Conservation (phyloP, 495 filamentous ascomycete species). For the Tricharina praecox region DNA sequence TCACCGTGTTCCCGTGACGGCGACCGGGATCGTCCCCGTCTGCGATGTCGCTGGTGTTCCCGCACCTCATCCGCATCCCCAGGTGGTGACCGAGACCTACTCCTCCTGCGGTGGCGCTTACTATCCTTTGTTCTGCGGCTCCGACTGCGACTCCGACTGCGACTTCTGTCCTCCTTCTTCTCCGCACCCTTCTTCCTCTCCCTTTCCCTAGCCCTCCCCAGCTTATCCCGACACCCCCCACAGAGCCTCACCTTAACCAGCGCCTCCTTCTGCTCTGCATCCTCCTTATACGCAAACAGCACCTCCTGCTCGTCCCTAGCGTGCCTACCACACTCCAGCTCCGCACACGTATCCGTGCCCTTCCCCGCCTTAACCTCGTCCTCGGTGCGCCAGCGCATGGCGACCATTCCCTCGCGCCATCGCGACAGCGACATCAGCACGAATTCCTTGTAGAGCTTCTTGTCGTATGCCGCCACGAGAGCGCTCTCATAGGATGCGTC, state of each 20-base stretch:
- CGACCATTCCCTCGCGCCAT: constrained; percentile 22
- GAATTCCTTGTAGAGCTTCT: constrained; percentile 26
- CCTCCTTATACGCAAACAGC: constrained; percentile 23
- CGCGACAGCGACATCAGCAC: constrained; percentile 22
- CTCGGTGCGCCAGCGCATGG: constrained; percentile 26
- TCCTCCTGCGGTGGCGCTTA: constrained; percentile 5
- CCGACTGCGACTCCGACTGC: constrained; percentile 1
- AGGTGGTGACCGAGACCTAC: neutral
- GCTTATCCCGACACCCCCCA: constrained; percentile 17
- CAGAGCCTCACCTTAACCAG: constrained; percentile 25
- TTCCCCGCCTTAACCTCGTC: constrained; percentile 26
- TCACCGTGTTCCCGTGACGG: neutral
- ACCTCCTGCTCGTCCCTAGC: neutral
- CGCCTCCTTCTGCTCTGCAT: constrained; percentile 18
- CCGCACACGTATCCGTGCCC: constrained; percentile 21
- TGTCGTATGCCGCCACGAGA: constrained; percentile 22
- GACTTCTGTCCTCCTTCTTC: constrained; percentile 7
- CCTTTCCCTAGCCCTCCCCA: constrained; percentile 12
- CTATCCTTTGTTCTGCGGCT: neutral
- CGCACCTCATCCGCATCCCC: neutral
- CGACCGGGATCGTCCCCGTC: neutral
- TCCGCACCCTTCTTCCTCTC: constrained; percentile 4
- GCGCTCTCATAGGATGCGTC: constrained; percentile 16
- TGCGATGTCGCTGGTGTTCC: neutral
- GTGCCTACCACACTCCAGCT: constrained; percentile 11